Evolutionary conservation across 345 rosid genomes (phyloP), one percentile per base, ranked within the genome.

Genomic region (Linum lewisii): DNA sequence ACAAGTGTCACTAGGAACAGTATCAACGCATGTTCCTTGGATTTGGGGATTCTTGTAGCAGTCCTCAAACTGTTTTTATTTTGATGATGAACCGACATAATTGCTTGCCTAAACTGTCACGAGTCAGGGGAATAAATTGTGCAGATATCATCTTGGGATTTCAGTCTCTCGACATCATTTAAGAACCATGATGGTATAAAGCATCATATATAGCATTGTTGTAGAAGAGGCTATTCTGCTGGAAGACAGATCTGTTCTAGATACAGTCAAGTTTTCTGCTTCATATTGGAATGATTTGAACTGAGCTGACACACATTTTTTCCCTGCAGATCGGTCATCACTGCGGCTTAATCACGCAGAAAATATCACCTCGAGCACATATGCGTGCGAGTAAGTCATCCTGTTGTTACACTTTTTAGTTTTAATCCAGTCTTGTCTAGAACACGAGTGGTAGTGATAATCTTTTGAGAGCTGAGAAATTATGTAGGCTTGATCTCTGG

Each of bases 271-370:
- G 45, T 3, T 25, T 8, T 18, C n/a, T 4, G 19, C 32, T 51
- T 45, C 5, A 4, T 36, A 36, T 15, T 21, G 21, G 21, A 62
- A 36, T 32, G 24, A 52, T 57, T 24, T 25, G 37, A 38, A 11
- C n/a, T 19, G 25, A 51, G 36, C 44, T 54, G 54, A n/a, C n/a
- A n/a, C 24, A 21, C 16, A 45, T 20, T 57, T 16, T 38, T 15
- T 47, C 19, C 16, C 25, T 70, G 64, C 80, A 92, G 98, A 88
- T 73, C 82, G 90, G 51, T 66, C 84, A 51, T 78, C 88, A 74
- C 64, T 92, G 88, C 82, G 72, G 14, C 74, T 92, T 62, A 88
- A 88, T 72, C 88, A 83, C 34, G 87, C 95, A n/a, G 98, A 86
- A 69, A 57, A 58, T 75, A 82, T 92, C 66, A 77, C 83, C 60